phyloP scores from a whole-genome alignment of 1,284 basidiomycete species.

The Ustilago bromivora region DNA sequence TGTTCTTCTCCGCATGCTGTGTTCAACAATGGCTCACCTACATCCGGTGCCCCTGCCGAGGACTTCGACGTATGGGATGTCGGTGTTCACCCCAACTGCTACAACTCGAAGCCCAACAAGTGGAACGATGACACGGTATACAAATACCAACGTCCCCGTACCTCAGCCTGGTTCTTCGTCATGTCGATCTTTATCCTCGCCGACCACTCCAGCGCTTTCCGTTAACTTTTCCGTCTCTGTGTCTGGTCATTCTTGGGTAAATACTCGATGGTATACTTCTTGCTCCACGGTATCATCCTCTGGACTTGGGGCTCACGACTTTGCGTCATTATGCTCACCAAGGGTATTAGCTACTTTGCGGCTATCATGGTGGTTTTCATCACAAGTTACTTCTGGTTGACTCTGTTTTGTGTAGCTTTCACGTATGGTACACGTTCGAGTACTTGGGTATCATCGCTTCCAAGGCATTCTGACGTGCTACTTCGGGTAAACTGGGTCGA shows the following conservation, averaged over 20 bases:
- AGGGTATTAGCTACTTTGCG: conserved; percentile 51
- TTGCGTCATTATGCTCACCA: conserved; percentile 46
- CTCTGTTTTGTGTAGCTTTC: conserved; percentile 53
- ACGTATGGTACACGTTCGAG: conserved; percentile 57
- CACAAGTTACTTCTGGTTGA: conserved; percentile 50
- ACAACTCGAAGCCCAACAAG: conserved; percentile 40
- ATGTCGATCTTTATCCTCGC: conserved; percentile 59
- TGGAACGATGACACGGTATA: conserved; percentile 36
- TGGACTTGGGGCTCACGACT: conserved; percentile 62
- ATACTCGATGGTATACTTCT: conserved; percentile 59
- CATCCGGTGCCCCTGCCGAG: conserved; percentile 35
- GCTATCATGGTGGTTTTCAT: conserved; percentile 56
- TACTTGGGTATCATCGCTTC: conserved; percentile 59
- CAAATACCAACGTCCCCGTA: conserved; percentile 44
- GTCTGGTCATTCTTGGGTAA: conserved; percentile 60
- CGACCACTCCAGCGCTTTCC: conserved; percentile 54
- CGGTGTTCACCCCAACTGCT: conserved; percentile 60
- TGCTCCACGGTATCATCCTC: conserved; percentile 62
- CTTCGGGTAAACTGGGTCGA: conserved; percentile 54
- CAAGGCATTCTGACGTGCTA: conserved; percentile 57
- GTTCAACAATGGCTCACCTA: conserved; percentile 48
- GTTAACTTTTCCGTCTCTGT: conserved; percentile 53
- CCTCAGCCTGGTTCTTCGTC: conserved; percentile 50
- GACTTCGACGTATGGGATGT: conserved; percentile 48
- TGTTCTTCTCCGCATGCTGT: conserved; percentile 59